These are phyloP conservation scores for Trichophyton simii DNA, from an alignment of 2,329 filamentous ascomycete genomes.

Conservation along the genomic window DNA sequence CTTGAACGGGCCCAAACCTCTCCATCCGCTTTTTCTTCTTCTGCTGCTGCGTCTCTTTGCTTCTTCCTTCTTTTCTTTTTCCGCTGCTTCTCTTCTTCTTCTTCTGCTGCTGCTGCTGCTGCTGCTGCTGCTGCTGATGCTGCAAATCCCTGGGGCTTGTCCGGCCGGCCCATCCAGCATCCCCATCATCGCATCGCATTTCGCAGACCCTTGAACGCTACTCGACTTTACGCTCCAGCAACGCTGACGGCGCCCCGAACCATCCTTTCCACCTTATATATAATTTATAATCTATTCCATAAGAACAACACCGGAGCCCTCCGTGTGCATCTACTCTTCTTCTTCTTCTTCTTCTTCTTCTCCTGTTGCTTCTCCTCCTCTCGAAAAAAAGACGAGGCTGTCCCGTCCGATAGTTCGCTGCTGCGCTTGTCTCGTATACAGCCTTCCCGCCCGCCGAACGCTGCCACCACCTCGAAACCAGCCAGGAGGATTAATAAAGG, in stretches of 20 bases:
- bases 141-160: neutral
- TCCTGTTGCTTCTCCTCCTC: neutral
- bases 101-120: neutral
- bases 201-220: neutral
- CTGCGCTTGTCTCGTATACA: too few relatives aligned
- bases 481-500: too few relatives aligned
- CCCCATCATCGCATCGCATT: neutral
- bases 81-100: conserved; percentile 37
- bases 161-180: neutral
- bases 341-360: too few relatives aligned
- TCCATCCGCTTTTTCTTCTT: neutral
- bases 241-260: neutral
- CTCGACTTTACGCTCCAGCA: too few relatives aligned
- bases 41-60: conserved; percentile 19
- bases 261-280: neutral
- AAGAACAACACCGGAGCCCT: neutral
- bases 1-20: neutral
- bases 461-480: too few relatives aligned
- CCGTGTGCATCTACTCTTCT: neutral
- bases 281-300: neutral
- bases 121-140: neutral
- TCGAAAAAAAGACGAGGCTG: neutral
- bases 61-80: conserved; percentile 52
- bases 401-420: neutral
- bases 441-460: too few relatives aligned